Evolutionary conservation across 1,284 basidiomycete genomes (phyloP).

Genomic region (Papiliotrema flavescens): DNA sequence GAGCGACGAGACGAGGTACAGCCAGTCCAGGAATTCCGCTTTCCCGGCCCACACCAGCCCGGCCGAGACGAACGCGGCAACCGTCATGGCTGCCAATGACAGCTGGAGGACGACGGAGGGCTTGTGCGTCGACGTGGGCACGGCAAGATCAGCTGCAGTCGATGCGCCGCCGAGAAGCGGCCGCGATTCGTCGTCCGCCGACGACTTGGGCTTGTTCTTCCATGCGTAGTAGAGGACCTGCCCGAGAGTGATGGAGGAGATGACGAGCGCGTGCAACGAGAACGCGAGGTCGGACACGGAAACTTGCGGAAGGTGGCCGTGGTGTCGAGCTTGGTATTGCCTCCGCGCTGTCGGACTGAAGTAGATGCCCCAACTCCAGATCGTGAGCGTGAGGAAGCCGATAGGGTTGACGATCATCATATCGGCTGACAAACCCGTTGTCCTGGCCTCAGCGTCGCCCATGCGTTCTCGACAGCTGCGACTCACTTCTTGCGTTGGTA

Average conservation of each 20-base stretch:
- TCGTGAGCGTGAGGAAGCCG: slow-evolving; percentile 47
- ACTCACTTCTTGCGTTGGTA: slow-evolving; percentile 45
- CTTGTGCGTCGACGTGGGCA: slow-evolving; percentile 11
- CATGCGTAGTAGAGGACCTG: slow-evolving; percentile 34
- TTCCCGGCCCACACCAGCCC: slow-evolving; percentile 25
- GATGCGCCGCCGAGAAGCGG: slow-evolving; percentile 2
- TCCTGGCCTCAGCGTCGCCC: slow-evolving; percentile 15
- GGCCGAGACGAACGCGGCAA: slow-evolving; percentile 17
- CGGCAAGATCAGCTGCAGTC: not conserved
- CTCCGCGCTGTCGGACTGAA: slow-evolving; percentile 38
- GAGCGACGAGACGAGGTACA: slow-evolving; percentile 41
- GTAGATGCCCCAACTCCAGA: slow-evolving; percentile 46
- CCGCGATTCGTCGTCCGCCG: slow-evolving; percentile 7
- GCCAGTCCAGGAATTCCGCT: slow-evolving; percentile 40
- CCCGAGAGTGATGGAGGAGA: slow-evolving; percentile 27
- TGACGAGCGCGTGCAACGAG: slow-evolving; percentile 42
- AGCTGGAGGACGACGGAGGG: slow-evolving; percentile 24
- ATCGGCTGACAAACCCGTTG: slow-evolving; percentile 49
- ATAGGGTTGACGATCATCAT: slow-evolving; percentile 51
- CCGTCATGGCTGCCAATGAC: slow-evolving; percentile 22
- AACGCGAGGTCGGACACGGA: slow-evolving; percentile 50
- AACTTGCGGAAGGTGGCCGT: slow-evolving; percentile 49
- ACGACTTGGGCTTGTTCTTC: not conserved
- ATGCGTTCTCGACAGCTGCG: not conserved
- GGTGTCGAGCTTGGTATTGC: slow-evolving; percentile 47